A percentile compares a stretch with the other conserved stretches of the same genome.
Evolutionary conservation across 1,284 basidiomycete species (phyloP).

Genomic region (Puccinia triticina): DNA sequence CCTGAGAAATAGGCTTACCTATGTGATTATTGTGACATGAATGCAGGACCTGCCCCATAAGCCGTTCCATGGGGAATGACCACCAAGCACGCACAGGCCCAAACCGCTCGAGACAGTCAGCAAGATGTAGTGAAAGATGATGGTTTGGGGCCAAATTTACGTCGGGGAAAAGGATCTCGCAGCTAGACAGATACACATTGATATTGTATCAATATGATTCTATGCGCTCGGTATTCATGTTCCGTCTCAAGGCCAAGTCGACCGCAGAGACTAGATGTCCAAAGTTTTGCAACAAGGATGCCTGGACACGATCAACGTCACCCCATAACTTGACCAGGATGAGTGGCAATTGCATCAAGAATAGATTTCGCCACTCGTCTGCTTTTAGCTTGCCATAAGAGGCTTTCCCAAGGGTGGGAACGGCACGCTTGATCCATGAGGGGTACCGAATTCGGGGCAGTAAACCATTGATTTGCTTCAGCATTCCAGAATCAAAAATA

Average conservation of each 20-base stretch:
- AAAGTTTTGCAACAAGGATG: slow-evolving; percentile 32
- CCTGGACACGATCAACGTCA: neutral
- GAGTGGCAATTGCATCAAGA: slow-evolving; percentile 29
- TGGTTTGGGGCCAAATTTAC: slow-evolving; percentile 20
- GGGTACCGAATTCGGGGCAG: slow-evolving; percentile 26
- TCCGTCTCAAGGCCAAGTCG: slow-evolving; percentile 14
- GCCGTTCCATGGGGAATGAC: slow-evolving; percentile 37
- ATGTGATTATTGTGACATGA: slow-evolving; percentile 36
- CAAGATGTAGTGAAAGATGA: slow-evolving; percentile 19
- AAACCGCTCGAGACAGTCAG: slow-evolving; percentile 2
- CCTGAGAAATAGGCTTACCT: too few relatives aligned
- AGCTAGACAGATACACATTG: neutral
- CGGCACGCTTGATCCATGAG: slow-evolving; percentile 30
- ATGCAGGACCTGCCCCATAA: slow-evolving; percentile 29
- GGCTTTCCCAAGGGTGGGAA: slow-evolving; percentile 37
- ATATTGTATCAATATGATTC: neutral
- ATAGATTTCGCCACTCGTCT: slow-evolving; percentile 50
- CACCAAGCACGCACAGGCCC: slow-evolving; percentile 34
- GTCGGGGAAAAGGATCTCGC: neutral
- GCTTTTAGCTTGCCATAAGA: slow-evolving; percentile 52
- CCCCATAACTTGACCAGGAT: slow-evolving; percentile 1
- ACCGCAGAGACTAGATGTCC: slow-evolving; percentile 28
- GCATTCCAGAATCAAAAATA: slow-evolving; percentile 12
- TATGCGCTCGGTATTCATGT: neutral
- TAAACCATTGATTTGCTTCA: neutral